Evolutionary conservation across 2,329 filamentous ascomycete species (phyloP).

Genomic region (Cladosporium sp.): DNA sequence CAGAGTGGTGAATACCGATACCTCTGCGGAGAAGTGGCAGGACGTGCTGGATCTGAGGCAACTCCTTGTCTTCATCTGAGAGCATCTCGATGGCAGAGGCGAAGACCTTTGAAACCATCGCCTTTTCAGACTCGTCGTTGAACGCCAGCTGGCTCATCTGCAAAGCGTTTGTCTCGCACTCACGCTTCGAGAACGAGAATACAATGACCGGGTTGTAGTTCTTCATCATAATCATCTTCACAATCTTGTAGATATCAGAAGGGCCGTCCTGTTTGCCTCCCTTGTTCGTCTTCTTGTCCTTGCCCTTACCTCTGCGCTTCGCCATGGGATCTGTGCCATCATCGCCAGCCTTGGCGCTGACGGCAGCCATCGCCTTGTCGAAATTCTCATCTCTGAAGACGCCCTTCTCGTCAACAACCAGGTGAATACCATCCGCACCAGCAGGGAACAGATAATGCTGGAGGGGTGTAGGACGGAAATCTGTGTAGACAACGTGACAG

Average conservation of each 20-base stretch:
- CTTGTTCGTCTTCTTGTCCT: slow-evolving; percentile 88
- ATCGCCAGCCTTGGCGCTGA: slow-evolving; percentile 81
- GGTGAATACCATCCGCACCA: slow-evolving; percentile 85
- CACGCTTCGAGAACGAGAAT: slow-evolving; percentile 98
- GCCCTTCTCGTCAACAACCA: slow-evolving; percentile 95
- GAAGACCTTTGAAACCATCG: slow-evolving; percentile 92
- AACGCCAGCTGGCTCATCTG: slow-evolving; percentile 83
- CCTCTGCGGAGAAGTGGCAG: slow-evolving; percentile 83
- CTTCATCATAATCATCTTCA: slow-evolving; percentile 97
- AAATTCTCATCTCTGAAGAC: slow-evolving; percentile 97
- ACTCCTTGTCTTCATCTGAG: slow-evolving; percentile 80
- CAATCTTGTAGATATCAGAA: slow-evolving; percentile 92
- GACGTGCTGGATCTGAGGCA: slow-evolving; percentile 88
- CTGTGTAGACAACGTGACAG: slow-evolving; percentile 97
- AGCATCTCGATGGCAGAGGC: slow-evolving; percentile 87
- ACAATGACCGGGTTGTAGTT: slow-evolving; percentile 98
- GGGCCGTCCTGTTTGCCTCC: slow-evolving; percentile 67
- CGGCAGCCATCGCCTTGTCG: slow-evolving; percentile 87
- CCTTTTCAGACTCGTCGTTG: slow-evolving; percentile 94
- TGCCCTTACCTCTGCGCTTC: slow-evolving; percentile 80
- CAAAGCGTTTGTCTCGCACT: slow-evolving; percentile 86
- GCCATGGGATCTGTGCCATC: slow-evolving; percentile 76
- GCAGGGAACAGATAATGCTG: slow-evolving; percentile 98
- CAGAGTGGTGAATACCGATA: slow-evolving; percentile 96
- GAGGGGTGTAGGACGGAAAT: slow-evolving; percentile 92